These are phyloP conservation scores for Boletellus ananas DNA, from an alignment of 768 basidiomycete species.

Conservation along the genomic window DNA sequence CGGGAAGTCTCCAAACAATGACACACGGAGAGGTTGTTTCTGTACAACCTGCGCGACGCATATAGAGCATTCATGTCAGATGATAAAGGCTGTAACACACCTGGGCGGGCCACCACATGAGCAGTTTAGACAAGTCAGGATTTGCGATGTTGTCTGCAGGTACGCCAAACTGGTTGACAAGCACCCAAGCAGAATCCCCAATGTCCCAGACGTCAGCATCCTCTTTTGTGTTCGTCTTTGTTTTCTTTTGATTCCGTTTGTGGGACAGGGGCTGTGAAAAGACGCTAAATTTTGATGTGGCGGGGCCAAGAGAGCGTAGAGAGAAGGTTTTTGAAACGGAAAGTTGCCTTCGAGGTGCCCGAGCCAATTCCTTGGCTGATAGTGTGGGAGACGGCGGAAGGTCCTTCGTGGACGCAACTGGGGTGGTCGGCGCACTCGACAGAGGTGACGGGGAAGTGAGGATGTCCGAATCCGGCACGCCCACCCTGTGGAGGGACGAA, in stretches of 20 bases:
- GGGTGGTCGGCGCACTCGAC: constrained; percentile 22
- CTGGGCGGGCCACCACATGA: constrained; percentile 71
- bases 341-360: constrained; percentile 4
- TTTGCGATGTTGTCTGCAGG: constrained; percentile 32
- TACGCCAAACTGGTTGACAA: constrained; percentile 40
- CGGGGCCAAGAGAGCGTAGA: constrained; percentile 1
- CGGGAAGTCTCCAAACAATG: constrained; percentile 30
- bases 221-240: background rate
- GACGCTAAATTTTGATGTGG: constrained; percentile 9
- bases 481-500: constrained; percentile 8
- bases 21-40: constrained; percentile 26
- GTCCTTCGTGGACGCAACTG: constrained; percentile 10
- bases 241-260: constrained; percentile 20
- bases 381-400: constrained; percentile 17
- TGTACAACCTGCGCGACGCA: constrained; percentile 21
- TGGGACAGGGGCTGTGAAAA: constrained; percentile 22
- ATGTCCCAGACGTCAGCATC: constrained; percentile 20
- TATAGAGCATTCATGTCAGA: constrained; percentile 2
- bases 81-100: constrained; percentile 34
- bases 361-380: background rate
- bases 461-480: constrained; percentile 5
- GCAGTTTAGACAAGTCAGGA: constrained; percentile 9
- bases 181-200: constrained; percentile 50
- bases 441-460: constrained; percentile 24
- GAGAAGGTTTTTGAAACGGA: constrained; percentile 13